Evolutionary conservation across 129 eudicot species (phyloP), one percentile per base, ranked within the genome.

Genomic region (Helichrysum umbraculigerum): DNA sequence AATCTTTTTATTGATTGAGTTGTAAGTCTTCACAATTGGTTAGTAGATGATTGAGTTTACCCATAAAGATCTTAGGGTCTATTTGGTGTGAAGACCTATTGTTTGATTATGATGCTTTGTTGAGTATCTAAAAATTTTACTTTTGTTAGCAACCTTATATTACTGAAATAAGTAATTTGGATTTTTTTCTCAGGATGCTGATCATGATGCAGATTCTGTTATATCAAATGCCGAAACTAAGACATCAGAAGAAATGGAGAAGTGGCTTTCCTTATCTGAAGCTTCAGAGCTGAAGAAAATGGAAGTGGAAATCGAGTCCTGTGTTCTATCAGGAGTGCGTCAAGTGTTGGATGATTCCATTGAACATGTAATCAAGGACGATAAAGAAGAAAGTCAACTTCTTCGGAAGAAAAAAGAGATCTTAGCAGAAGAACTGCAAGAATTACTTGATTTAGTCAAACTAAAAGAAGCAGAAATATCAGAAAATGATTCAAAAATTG

Each of bases 401-500:
- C 94, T 91, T 52, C 73, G 52, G 58, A 81, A 77, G 84, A 86
- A 73, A 68, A 91, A 86, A 50, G 71, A 76, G 64, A 65, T 35
- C 9, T 85, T 91, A 84, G 76, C 82, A 47, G 83, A 86, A 52
- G 97, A 91, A 79, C 66, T 91, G 57, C 84, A 84, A 58, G 80
- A 84, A 67, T 83, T 91, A 57, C 87, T 86, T 81, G 82, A 85
- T 51, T 91, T 91, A 66, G 94, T 91, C 79, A 85, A 83, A 81
- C 87, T 86, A 66, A 91, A 88, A 74, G 97, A 91, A 84, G 86
- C 86, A 42, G 97, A 88, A 81, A 81, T 91, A 81, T 75, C 88
- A 73, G 94, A 88, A 81, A 88, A 84, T 76, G 81, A 91, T 76
- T 78, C 81, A 32, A 83, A 61, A 14, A 88, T 91, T 22, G 86